A percentile compares a stretch with the other conserved stretches of the same genome.
phyloP scores from a whole-genome alignment of 805 yeast species.

The Starmerella cellae region DNA sequence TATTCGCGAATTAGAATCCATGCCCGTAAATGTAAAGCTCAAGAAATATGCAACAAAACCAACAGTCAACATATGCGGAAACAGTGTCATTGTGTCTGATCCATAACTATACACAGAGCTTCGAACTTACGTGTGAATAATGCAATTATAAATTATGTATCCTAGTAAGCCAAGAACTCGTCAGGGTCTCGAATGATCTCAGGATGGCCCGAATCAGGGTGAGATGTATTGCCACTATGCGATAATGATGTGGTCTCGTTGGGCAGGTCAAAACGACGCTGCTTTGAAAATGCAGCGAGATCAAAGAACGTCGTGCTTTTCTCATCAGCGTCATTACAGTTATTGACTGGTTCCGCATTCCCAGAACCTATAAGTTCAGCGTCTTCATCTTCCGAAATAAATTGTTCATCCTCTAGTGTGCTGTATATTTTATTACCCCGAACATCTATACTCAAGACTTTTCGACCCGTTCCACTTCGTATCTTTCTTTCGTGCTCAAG shows the following conservation, averaged over 20 bases:
- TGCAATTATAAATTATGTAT: no score
- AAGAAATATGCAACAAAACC: no score
- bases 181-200: neutral
- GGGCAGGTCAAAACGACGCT: neutral
- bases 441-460: slow-evolving; percentile 64
- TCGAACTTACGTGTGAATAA: no score
- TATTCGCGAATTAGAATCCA: no score
- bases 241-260: no score
- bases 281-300: neutral
- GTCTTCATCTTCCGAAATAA: slow-evolving; percentile 17
- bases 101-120: no score
- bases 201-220: no score
- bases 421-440: slow-evolving; percentile 66
- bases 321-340: neutral
- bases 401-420: slow-evolving; percentile 34
- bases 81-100: no score
- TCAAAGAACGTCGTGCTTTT: neutral
- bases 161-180: neutral
- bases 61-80: no score
- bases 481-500: slow-evolving; percentile 46
- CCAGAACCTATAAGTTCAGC: slow-evolving; percentile 2
- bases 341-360: neutral
- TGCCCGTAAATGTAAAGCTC: no score
- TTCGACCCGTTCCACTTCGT: slow-evolving; percentile 59
- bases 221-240: no score